phyloP scores from a whole-genome alignment of 2,329 filamentous ascomycete genomes.

The Xylaria sp. region DNA sequence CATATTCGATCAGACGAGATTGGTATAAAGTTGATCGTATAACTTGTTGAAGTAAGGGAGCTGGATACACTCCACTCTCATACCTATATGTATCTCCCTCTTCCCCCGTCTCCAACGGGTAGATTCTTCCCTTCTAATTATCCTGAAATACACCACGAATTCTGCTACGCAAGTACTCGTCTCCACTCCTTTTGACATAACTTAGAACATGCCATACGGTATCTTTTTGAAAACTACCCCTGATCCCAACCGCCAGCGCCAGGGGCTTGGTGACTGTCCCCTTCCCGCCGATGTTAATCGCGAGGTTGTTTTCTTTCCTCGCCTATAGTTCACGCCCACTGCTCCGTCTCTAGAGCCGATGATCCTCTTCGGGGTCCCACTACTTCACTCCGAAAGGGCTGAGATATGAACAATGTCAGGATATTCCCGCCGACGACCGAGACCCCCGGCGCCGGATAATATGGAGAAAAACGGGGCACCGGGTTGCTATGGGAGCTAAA shows the following conservation, averaged over 20 bases:
- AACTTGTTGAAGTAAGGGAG: too few species aligned
- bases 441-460: neutral
- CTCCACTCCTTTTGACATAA: too few species aligned
- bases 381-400: neutral
- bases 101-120: too few species aligned
- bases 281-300: neutral
- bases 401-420: neutral
- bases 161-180: too few species aligned
- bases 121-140: too few species aligned
- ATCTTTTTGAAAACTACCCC: neutral
- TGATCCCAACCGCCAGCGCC: neutral
- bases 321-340: neutral
- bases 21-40: neutral
- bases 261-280: neutral
- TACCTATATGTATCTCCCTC: too few species aligned
- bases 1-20: neutral
- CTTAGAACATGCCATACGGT: neutral
- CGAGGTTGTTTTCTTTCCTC: neutral
- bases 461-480: neutral
- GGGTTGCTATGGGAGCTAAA: neutral
- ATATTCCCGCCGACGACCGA: neutral
- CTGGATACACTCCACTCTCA: too few species aligned
- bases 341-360: neutral
- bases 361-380: neutral
- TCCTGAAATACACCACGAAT: too few species aligned